Evolutionary conservation across 345 rosid genomes (phyloP), one percentile per base, ranked within the genome.

Genomic region (Eucalyptus caleyi): DNA sequence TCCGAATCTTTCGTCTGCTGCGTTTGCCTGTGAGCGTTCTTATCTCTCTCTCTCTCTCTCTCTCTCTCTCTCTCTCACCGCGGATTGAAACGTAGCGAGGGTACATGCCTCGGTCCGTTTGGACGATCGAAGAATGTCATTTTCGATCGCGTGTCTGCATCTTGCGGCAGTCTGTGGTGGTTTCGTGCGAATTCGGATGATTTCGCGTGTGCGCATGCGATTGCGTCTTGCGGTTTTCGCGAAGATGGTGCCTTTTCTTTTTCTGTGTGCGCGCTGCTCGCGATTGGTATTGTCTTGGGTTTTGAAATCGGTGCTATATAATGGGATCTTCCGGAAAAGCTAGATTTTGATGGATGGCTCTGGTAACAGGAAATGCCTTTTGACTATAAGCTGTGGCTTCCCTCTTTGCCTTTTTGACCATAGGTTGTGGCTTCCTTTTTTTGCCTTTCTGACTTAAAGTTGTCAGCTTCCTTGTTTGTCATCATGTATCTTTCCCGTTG

Each of bases 1-100:
- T 56, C 95, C 82, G 93, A 93, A 6, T 89, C 92, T 50, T 96
- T 96, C 89, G 40, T 88, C 77, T 97, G 98, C 89, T 94, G 96
- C 93, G 90, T 97, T 87, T 96, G 98, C 93, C 91, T 94, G 99
- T 96, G 91, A 93, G 93, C 86, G 86, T 49, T 13, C 45, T 49
- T 32, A 3, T 45, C 11, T 40, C 45, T 24, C 12, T 77, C 45
- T 34, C 32, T 4, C 45, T 40, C 45, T 24, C 12, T 77, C 45
- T 34, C 32, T 4, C 45, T 18, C 83, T 19, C 45, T 37, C 13
- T 77, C 82, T 72, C 1, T 37, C 23, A 2, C 26, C 42, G 3
- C 45, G 45, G 83, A 72, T 72, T 21, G 14, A 37, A 11, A 10
- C 83, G 83, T 72, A 3, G 45, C 45, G 24, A 72, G 26, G 27